A percentile compares a stretch with the other conserved stretches of the same genome.
phyloP scores from a whole-genome alignment of 306 rosid genomes.

The Glycine latifolia region DNA sequence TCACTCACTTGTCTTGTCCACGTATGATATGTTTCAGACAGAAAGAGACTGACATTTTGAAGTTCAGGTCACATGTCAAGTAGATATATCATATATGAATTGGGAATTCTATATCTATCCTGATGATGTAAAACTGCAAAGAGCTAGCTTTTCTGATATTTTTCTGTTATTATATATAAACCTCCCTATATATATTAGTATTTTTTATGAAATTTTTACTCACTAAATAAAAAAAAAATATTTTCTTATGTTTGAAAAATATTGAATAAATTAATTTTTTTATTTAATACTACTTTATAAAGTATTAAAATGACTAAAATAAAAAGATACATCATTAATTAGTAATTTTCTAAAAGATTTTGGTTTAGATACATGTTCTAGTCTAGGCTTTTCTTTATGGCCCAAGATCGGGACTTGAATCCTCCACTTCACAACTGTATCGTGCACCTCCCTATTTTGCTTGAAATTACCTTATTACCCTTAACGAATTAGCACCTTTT shows the following conservation, averaged over 20 bases:
- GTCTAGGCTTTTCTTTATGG: neutral
- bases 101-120: too few relatives aligned
- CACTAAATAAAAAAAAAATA: neutral
- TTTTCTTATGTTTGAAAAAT: neutral
- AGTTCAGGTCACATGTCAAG: neutral
- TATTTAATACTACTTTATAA: neutral
- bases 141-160: neutral
- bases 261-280: neutral
- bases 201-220: neutral
- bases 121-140: neutral
- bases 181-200: neutral
- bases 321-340: neutral
- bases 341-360: neutral
- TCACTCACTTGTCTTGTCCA: conserved; percentile 23
- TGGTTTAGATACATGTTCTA: neutral
- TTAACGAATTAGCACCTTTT: too few relatives aligned
- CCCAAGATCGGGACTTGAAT: neutral
- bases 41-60: conserved; percentile 39
- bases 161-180: neutral
- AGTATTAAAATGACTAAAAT: neutral
- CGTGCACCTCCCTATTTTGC: too few relatives aligned
- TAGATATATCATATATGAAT: conserved; percentile 7
- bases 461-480: too few relatives aligned
- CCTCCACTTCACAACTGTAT: too few relatives aligned
- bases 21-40: conserved; percentile 40